Conservation (phyloP, 805 yeast species). For the Ogataea degrootiae region DNA sequence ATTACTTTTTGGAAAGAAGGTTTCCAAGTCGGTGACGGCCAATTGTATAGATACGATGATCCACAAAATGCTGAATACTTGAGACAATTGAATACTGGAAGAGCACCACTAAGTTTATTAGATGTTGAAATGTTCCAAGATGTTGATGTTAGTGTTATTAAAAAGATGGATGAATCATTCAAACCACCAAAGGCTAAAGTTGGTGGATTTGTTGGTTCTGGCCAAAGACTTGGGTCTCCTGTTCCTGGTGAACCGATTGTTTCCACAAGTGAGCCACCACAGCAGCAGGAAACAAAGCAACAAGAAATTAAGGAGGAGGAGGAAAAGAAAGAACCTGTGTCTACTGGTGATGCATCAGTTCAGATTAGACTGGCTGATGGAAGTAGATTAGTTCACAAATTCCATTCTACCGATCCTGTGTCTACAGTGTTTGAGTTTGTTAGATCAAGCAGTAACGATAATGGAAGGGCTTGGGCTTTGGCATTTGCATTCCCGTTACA, state of each 20-base stretch:
- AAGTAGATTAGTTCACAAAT: conserved; percentile 56
- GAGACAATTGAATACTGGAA: conserved; percentile 77
- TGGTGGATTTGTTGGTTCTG: conserved; percentile 70
- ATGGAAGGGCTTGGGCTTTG: conserved; percentile 52
- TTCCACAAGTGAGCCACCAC: conserved; percentile 6
- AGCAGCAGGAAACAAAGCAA: conserved; percentile 12
- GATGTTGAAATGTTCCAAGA: conserved; percentile 87
- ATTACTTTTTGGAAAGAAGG: conserved; percentile 97
- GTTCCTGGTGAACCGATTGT: conserved; percentile 63
- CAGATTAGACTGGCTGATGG: conserved; percentile 87
- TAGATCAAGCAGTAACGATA: conserved; percentile 37
- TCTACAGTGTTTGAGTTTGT: conserved; percentile 67
- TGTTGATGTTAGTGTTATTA: conserved; percentile 84
- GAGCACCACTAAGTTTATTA: conserved; percentile 82
- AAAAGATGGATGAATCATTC: conserved; percentile 77
- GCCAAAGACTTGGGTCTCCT: conserved; percentile 86
- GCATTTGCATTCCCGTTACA: conserved; percentile 81
- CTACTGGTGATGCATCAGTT: conserved; percentile 57
- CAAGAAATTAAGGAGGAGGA: conserved; percentile 9
- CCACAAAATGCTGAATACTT: conserved; percentile 79
- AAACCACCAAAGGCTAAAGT: conserved; percentile 42
- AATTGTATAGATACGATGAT: conserved; percentile 81
- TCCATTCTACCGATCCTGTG: conserved; percentile 63
- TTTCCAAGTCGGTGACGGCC: conserved; percentile 91
- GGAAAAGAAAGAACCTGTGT: neutral